Percentiles rank a stretch among this genome's conserved stretches.
Conservation (phyloP, 768 basidiomycete species). For the Lentinula edodes region DNA sequence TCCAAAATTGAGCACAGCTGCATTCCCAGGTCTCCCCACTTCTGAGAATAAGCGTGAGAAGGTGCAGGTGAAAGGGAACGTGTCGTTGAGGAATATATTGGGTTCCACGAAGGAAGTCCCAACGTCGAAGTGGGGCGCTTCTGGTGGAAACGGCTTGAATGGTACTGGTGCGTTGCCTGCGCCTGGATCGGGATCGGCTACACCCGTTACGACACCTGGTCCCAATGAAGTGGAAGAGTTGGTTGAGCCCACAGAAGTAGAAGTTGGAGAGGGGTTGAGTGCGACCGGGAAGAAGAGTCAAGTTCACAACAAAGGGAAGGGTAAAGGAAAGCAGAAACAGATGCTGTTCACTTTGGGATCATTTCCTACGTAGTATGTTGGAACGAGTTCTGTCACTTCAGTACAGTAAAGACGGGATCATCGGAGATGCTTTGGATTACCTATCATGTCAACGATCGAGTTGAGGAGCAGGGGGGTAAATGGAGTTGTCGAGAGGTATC, state of each 20-base stretch:
- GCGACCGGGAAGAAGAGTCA: constrained; percentile 22
- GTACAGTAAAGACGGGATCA: too few relatives aligned
- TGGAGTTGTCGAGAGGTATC: too few relatives aligned
- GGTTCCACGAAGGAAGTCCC: constrained; percentile 36
- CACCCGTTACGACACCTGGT: not conserved
- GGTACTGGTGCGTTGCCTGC: not conserved
- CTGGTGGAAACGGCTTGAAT: not conserved
- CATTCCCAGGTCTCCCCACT: constrained; percentile 70
- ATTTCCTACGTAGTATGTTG: not conserved
- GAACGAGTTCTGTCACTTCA: not conserved
- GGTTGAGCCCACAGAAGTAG: constrained; percentile 1
- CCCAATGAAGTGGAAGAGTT: not conserved
- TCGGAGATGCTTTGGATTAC: too few relatives aligned
- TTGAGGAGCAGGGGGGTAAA: too few relatives aligned
- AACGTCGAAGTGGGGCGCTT: constrained; percentile 33
- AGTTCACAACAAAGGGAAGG: constrained; percentile 68
- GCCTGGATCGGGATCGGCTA: not conserved
- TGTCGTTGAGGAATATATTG: constrained; percentile 62
- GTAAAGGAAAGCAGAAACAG: constrained; percentile 82
- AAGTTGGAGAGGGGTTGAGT: not conserved
- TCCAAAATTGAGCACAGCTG: constrained; percentile 44
- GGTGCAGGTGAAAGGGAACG: constrained; percentile 52
- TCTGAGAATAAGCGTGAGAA: constrained; percentile 32
- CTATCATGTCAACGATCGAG: too few relatives aligned
- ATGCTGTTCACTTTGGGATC: constrained; percentile 53